Percentiles rank a stretch among this genome's conserved stretches.
Conservation (phyloP, 2,329 filamentous ascomycete species). For the Emmonsia crescens region DNA sequence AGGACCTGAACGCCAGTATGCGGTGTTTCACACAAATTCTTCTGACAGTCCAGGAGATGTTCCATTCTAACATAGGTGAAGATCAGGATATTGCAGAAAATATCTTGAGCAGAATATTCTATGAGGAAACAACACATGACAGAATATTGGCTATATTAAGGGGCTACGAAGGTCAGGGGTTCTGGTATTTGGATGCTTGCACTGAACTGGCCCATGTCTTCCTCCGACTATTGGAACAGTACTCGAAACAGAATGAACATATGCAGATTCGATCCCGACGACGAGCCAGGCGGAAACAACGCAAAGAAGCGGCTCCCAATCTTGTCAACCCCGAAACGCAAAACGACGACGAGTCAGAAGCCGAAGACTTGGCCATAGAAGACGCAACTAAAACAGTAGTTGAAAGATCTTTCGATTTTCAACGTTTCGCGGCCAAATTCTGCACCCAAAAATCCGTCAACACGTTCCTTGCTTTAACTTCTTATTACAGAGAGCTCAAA, state of each 20-base stretch:
- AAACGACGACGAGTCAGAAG: slow-evolving; percentile 51
- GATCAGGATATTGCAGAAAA: slow-evolving; percentile 97
- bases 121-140: slow-evolving; percentile 91
- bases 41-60: slow-evolving; percentile 87
- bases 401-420: slow-evolving; percentile 92
- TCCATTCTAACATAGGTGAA: slow-evolving; percentile 71
- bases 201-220: slow-evolving; percentile 91
- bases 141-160: slow-evolving; percentile 67
- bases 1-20: slow-evolving; percentile 76
- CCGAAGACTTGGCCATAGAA: slow-evolving; percentile 54
- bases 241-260: slow-evolving; percentile 89
- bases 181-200: slow-evolving; percentile 82
- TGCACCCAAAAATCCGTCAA: slow-evolving; percentile 75
- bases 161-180: slow-evolving; percentile 86
- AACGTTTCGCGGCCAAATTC: slow-evolving; percentile 69
- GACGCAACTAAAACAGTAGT: slow-evolving; percentile 59
- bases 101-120: slow-evolving; percentile 93
- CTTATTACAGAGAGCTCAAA: slow-evolving; percentile 70
- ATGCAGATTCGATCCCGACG: slow-evolving; percentile 81
- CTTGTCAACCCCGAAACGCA: slow-evolving; percentile 42
- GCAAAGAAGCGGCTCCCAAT: slow-evolving; percentile 38
- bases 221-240: slow-evolving; percentile 78
- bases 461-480: slow-evolving; percentile 72
- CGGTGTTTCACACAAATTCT: slow-evolving; percentile 91
- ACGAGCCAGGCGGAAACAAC: slow-evolving; percentile 61